Conservation (phyloP, 768 basidiomycete genomes). For the Boletus rubescentipes region DNA sequence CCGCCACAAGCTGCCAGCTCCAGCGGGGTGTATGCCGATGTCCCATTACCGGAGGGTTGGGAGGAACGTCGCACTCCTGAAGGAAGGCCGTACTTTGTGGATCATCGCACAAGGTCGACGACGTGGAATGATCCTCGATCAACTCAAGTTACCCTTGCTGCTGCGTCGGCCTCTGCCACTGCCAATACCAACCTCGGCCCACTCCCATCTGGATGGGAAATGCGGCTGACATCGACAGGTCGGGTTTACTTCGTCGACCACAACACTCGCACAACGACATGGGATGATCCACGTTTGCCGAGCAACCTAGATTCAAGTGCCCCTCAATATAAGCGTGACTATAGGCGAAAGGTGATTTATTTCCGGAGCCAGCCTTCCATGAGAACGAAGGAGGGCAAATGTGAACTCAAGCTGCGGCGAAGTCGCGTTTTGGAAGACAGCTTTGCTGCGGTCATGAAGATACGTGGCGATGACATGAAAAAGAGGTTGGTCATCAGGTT, state of each 20-base stretch:
- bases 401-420: conserved; percentile 81
- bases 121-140: conserved; percentile 89
- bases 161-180: conserved; percentile 42
- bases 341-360: conserved; percentile 87
- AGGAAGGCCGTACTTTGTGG: conserved; percentile 72
- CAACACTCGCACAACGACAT: conserved; percentile 84
- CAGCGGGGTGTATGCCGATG: conserved; percentile 46
- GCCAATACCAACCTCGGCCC: conserved; percentile 69
- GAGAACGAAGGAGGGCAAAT: conserved; percentile 74
- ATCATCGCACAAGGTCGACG: conserved; percentile 82
- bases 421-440: conserved; percentile 84
- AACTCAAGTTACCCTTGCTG: conserved; percentile 45
- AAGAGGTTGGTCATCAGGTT: conserved; percentile 72
- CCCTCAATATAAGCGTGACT: conserved; percentile 95
- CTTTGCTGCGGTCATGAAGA: conserved; percentile 80
- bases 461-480: conserved; percentile 69
- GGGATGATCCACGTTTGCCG: conserved; percentile 91
- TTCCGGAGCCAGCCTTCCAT: conserved; percentile 90
- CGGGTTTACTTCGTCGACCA: conserved; percentile 94
- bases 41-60: conserved; percentile 86
- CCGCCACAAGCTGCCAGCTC: conserved; percentile 32
- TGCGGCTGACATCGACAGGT: conserved; percentile 82
- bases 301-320: conserved; percentile 81
- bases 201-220: conserved; percentile 92
- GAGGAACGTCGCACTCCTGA: conserved; percentile 90